Base-by-base conservation (phyloP, 2,329 filamentous ascomycete species). In the Decorospora gaudefroyi region DNA sequence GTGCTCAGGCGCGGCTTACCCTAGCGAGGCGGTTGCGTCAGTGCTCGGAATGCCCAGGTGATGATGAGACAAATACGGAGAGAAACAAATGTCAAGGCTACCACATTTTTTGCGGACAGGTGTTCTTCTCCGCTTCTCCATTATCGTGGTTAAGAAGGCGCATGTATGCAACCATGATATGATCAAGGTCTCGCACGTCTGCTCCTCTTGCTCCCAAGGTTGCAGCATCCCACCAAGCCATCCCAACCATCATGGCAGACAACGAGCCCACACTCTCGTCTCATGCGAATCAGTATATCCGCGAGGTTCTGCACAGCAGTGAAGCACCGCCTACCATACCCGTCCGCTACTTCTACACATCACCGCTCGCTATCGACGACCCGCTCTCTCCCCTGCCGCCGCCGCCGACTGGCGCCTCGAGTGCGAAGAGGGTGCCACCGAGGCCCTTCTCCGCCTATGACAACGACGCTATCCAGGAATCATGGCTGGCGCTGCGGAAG, bases 321-420 rank as follows among this genome's bases (percentile, higher is more conserved):
- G 68, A 72, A 40, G 55, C 64, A 2, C 66, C 70, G 19, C 57
- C 69, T 13, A 38, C 63, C 3, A 65, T 72, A 19, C 42, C 59
- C 33, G 63, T 67, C 22, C 71, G 70, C 34, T 96, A 90, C 74
- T 96, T 96, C 72, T 96, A 95, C 70, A 81, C 84, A 10, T 93
- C 90, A 8, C 76, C 84, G 9, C 80, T 92, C 35, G 86, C 90
- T 19, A 90, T 96, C 64, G 90, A 96, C 62, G 90, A 96, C 62
- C 89, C 89, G 16, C 78, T 95, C n/a, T 89, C 87, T 7, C 81
- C 86, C 69, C 78, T 72, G 63, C 82, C 68, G 66, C 80, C 64
- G 59, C 78, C 67, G 51, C 76, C 66, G 72, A 85, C 72, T 15
- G 68, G 69, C 19, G 41, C 66, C 33, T 67, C 73, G 42, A 69